Base-by-base conservation (phyloP, 1,284 basidiomycete genomes). In the Taiwanofungus camphoratus region DNA sequence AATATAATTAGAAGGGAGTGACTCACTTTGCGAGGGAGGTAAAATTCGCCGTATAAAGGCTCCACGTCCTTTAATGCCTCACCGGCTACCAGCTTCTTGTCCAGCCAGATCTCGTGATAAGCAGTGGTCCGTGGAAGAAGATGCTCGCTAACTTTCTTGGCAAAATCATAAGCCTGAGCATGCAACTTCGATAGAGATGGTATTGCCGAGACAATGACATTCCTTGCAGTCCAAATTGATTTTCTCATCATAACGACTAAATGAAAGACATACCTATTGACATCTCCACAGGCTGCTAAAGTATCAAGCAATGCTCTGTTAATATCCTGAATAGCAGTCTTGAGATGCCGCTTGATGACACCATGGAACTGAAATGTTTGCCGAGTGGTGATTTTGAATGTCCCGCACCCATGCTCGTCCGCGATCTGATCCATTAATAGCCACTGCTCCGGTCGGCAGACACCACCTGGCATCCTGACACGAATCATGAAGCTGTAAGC, bases 331-430 rank as follows among this genome's bases (percentile, higher is more conserved):
- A 99, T 98, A 16, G 93, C 89, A 31, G 87, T 82, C 72, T 99
- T 99, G 64, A 99, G 69, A 65, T 99, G 91, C 52, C 79, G 78
- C 76, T 99, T 99, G 72, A 99, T 87, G 54, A 99, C 87, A 50
- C 95, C 95, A 67, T 99, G 95, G 78, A 97, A 99, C 70, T 99
- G 95, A 83, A 98, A 98, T n/a, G 96, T 99, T 68, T 94, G 85
- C 50, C 95, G 77, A 21, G 96, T 99, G 39, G 95, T 99, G 56
- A 99, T 86, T 75, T 99, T 99, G 72, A 99, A 87, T 12, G 94
- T 94, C 44, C 88, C 81, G 58, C 86, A 91, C 21, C 92, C 95
- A 65, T 95, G 92, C 67, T 94, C 88, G 61, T 97, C 94, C 45
- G 93, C 82, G 52, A 99, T 97, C 53, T 86, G 82, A 69, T 98